Evolutionary conservation across 129 eudicot genomes (phyloP).

Genomic region (Silybum marianum): DNA sequence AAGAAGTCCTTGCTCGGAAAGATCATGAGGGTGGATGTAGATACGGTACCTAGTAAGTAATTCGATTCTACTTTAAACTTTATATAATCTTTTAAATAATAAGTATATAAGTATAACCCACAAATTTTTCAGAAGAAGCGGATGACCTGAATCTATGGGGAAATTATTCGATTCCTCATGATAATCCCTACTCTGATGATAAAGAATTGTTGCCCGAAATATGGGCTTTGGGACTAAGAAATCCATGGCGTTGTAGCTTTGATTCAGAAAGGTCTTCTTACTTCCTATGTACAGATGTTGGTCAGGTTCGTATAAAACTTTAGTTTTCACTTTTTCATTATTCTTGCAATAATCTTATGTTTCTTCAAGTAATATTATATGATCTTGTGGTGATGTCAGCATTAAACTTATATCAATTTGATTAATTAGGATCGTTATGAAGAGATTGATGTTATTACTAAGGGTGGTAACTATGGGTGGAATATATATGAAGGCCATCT

Average conservation of each 20-base stretch:
- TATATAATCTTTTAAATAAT: conserved; percentile 8
- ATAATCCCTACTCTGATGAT: conserved; percentile 71
- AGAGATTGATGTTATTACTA: conserved; percentile 81
- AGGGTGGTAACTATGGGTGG: conserved; percentile 97
- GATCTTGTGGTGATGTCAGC: background rate
- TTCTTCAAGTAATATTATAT: background rate
- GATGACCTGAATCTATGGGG: conserved; percentile 69
- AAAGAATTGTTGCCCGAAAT: conserved; percentile 68
- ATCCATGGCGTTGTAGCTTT: conserved; percentile 98
- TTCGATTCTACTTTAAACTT: background rate
- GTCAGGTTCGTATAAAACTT: conserved; percentile 52
- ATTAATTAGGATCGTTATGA: conserved; percentile 69
- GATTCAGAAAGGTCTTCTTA: conserved; percentile 84
- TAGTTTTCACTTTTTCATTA: background rate
- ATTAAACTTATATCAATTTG: background rate
- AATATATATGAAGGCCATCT: conserved; percentile 70
- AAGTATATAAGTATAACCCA: background rate
- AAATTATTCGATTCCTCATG: conserved; percentile 72
- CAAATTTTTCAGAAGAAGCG: conserved; percentile 36
- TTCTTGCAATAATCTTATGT: background rate
- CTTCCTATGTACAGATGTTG: conserved; percentile 80
- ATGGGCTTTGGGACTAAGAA: conserved; percentile 92
- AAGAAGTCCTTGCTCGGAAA: conserved; percentile 93
- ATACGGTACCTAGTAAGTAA: conserved; percentile 75
- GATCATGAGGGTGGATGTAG: conserved; percentile 77